Evolutionary conservation across 352 stramenopile genomes (phyloP).

Genomic region (Phytopythium cucurbitacearum): DNA sequence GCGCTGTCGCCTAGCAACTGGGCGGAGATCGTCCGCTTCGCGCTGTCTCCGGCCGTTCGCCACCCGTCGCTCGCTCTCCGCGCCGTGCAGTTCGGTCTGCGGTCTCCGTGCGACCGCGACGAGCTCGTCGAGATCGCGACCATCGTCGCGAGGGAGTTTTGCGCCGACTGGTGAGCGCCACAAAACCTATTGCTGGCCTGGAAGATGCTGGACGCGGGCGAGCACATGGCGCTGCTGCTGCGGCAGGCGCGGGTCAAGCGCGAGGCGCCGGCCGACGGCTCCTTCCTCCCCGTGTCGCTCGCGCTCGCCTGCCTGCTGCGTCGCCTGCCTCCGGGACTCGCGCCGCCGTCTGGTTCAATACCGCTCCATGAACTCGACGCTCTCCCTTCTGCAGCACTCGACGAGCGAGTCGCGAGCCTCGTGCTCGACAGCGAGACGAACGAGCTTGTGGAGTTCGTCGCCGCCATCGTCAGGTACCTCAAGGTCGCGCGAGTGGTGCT

Average conservation of each 20-base stretch:
- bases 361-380: constrained; percentile 41
- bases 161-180: constrained; percentile 2
- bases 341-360: constrained; percentile 24
- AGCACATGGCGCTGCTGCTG: constrained; percentile 48
- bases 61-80: constrained; percentile 34
- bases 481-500: constrained; percentile 37
- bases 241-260: constrained; percentile 42
- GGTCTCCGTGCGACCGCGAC: not conserved
- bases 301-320: constrained; percentile 37
- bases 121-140: not conserved
- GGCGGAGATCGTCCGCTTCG: constrained; percentile 20
- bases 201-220: constrained; percentile 35
- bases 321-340: constrained; percentile 35
- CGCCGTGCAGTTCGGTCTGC: constrained; percentile 21
- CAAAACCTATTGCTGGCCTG: not conserved
- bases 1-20: constrained; percentile 25
- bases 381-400: constrained; percentile 21
- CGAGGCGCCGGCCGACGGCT: constrained; percentile 29
- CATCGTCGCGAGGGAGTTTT: constrained; percentile 3
- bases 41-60: constrained; percentile 12
- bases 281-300: constrained; percentile 53
- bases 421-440: constrained; percentile 20
- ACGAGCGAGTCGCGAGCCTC: constrained; percentile 23
- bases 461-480: constrained; percentile 32
- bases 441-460: constrained; percentile 23